These are phyloP conservation scores for Rhynchospora pubera DNA, from an alignment of 176 grass and related monocot species.

Conservation along the genomic window DNA sequence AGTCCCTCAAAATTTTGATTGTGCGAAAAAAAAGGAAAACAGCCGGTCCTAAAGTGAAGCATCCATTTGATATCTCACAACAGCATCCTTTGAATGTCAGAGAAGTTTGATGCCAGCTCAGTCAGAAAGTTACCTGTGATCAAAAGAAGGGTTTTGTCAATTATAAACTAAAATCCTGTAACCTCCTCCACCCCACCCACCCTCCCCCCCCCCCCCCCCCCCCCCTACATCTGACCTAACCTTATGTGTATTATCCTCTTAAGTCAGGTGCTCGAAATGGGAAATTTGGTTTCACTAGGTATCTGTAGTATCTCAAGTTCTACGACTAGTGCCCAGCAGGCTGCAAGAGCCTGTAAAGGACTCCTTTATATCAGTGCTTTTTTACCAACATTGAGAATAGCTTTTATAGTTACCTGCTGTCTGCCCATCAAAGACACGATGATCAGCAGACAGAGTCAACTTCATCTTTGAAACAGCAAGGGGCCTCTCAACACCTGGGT, in stretches of 20 bases:
- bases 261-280: background rate
- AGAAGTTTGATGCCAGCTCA: constrained; percentile 64
- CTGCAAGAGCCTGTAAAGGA: background rate
- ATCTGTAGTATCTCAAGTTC: background rate
- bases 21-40: background rate
- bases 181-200: no score
- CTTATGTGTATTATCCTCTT: background rate
- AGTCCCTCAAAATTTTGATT: constrained; percentile 16
- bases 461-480: constrained; percentile 76
- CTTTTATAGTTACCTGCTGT: constrained; percentile 49
- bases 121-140: constrained; percentile 68
- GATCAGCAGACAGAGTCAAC: constrained; percentile 83
- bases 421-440: constrained; percentile 85
- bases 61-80: constrained; percentile 34
- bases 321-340: background rate
- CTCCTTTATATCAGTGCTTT: background rate
- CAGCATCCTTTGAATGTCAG: constrained; percentile 69
- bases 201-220: no score
- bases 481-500: constrained; percentile 68
- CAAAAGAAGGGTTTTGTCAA: background rate
- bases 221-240: background rate
- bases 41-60: background rate
- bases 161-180: background rate
- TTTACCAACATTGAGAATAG: background rate
- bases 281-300: background rate